Conservation (phyloP, 306 rosid species). For the Morella rubra region DNA sequence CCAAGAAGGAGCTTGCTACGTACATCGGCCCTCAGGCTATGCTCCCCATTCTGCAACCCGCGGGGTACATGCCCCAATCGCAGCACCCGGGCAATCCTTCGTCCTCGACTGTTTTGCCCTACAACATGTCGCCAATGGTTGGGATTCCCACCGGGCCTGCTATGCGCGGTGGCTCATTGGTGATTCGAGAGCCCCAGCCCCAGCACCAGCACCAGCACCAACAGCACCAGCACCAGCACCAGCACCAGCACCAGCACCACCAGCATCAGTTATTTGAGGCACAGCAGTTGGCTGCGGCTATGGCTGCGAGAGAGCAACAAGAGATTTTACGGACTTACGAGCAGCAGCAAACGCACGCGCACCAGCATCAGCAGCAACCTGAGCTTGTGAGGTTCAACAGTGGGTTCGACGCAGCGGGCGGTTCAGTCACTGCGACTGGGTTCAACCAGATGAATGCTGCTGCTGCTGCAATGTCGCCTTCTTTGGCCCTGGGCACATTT, state of each 20-base stretch:
- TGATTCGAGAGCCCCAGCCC: constrained; percentile 54
- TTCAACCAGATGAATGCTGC: constrained; percentile 45
- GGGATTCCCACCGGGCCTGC: constrained; percentile 23
- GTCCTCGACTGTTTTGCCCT: constrained; percentile 34
- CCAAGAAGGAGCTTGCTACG: constrained; percentile 70
- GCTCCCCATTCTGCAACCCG: constrained; percentile 30
- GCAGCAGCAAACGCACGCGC: constrained; percentile 13
- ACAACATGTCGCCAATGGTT: constrained; percentile 37
- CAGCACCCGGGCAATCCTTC: constrained; percentile 34
- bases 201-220: constrained; percentile 26
- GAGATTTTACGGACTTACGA: constrained; percentile 59
- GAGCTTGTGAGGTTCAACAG: constrained; percentile 54
- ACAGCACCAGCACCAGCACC: constrained; percentile 32
- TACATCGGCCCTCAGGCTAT: constrained; percentile 72
- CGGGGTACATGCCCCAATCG: constrained; percentile 29
- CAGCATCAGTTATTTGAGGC: constrained; percentile 62
- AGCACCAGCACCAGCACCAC: constrained; percentile 15
- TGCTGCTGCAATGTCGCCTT: constrained; percentile 49
- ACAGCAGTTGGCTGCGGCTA: constrained; percentile 66
- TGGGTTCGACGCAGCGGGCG: constrained; percentile 57
- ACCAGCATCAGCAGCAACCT: constrained; percentile 29
- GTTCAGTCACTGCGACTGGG: constrained; percentile 49
- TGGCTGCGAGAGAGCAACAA: constrained; percentile 67
- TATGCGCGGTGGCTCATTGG: constrained; percentile 32
- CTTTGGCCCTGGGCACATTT: constrained; percentile 68